Evolutionary conservation across 139 green algal species (phyloP), one percentile per base, ranked within the genome.

Genomic region (Nannochloris sp.): DNA sequence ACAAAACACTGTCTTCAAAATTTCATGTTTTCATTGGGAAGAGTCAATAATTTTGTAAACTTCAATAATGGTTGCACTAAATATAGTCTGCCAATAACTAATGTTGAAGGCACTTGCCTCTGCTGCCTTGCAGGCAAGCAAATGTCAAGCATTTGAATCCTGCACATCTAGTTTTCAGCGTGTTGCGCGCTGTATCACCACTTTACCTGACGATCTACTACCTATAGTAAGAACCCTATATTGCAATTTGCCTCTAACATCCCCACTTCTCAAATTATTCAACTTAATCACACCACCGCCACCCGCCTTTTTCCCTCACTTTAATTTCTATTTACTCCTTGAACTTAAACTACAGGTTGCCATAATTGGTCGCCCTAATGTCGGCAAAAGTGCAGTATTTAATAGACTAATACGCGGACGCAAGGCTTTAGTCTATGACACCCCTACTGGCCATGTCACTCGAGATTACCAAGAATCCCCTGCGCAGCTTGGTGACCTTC

Each of bases 371-470:
- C 67, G 86, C 3, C 89, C 90, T 13, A 96, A 96, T 61, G 90
- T 96, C 8, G 90, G 90, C 67, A 96, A 96, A 78, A 92, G 82
- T 4, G 85, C 89, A 10, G 74, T 96, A 15, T 96, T 92, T 83
- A 96, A 96, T 67, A 70, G 85, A 8, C 75, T 96, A 4, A 53
- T 89, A 3, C 30, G 75, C 1, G 62, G 74, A 15, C 57, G 71
- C 1, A 67, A 78, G 34, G 89, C 90, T 1, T 65, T 96, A 68
- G 90, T 97, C 53, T 76, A 83, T 61, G 78, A 98, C 80, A 98
- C 92, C 0, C 92, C 92, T 1, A 64, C 71, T 6, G 83, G 85
- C 36, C 92, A 98, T 68, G 89, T 97, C 13, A 98, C 92, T 0
- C 77, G 92, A 4, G 92, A 98, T 77, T 95, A 93, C 64, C 75